Conservation (phyloP, 306 rosid genomes). For the Oemleria cerasiformis region DNA sequence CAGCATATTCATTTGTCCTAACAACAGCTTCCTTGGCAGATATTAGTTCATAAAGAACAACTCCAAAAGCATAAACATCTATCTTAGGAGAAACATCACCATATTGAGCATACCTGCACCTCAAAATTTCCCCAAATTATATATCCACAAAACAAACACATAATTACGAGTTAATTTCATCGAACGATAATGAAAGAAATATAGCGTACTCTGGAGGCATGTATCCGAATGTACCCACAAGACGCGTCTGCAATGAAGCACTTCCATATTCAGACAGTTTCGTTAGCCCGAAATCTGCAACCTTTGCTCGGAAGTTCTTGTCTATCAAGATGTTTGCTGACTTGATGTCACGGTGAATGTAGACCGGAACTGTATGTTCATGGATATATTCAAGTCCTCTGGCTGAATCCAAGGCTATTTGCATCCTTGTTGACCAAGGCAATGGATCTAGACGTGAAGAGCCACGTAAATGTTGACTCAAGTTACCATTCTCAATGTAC, state of each 20-base stretch:
- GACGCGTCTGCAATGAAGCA: constrained; percentile 55
- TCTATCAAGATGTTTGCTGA: constrained; percentile 73
- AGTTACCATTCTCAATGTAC: constrained; percentile 68
- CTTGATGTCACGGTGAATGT: constrained; percentile 75
- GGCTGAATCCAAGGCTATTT: constrained; percentile 73
- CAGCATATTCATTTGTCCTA: constrained; percentile 43
- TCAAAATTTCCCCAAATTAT: too few species aligned
- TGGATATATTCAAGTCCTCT: constrained; percentile 81
- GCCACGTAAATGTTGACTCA: constrained; percentile 59
- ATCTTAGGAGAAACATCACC: constrained; percentile 64
- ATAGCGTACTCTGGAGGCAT: constrained; percentile 72
- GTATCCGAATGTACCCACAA: constrained; percentile 79
- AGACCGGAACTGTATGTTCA: constrained; percentile 80
- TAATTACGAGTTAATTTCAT: too few species aligned
- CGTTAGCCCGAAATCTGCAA: constrained; percentile 72
- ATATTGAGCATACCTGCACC: constrained; percentile 56
- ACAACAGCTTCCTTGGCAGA: constrained; percentile 63
- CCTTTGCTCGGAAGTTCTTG: constrained; percentile 69
- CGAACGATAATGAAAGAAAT: neutral
- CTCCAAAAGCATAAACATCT: constrained; percentile 78
- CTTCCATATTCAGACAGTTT: constrained; percentile 57
- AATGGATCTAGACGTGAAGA: constrained; percentile 60
- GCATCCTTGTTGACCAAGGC: constrained; percentile 67
- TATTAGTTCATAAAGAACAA: constrained; percentile 60
- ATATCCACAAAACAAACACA: neutral